These are phyloP conservation scores for Priceomyces melissophilus DNA, from an alignment of 805 yeast species.

Conservation along the genomic window DNA sequence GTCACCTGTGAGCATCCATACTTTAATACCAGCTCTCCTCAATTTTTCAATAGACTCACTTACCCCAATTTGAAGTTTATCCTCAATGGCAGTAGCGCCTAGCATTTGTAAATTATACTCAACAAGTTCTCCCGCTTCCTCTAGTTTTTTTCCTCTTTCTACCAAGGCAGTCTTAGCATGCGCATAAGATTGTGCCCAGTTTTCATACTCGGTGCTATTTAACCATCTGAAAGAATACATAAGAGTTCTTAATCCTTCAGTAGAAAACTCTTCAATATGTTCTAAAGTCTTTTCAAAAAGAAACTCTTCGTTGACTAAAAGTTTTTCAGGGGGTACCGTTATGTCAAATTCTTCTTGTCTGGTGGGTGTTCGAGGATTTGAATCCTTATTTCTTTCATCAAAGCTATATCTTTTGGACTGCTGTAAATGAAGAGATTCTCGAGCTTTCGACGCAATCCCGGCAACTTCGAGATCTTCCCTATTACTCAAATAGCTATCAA, in stretches of 20 bases:
- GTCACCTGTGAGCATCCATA: conserved; percentile 99
- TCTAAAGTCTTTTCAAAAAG: conserved; percentile 80
- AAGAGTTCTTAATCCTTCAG: conserved; percentile 91
- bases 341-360: background rate
- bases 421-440: conserved; percentile 56
- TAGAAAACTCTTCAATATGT: conserved; percentile 90
- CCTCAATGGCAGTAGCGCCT: conserved; percentile 98
- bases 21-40: conserved; percentile 85
- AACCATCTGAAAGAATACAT: conserved; percentile 79
- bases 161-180: conserved; percentile 74
- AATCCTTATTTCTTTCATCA: conserved; percentile 11
- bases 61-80: conserved; percentile 94
- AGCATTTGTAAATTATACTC: conserved; percentile 67
- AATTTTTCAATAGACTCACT: conserved; percentile 90
- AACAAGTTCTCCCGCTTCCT: conserved; percentile 64
- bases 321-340: conserved; percentile 43
- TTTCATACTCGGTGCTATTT: conserved; percentile 50
- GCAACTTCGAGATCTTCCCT: conserved; percentile 51
- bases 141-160: conserved; percentile 65
- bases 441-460: conserved; percentile 49
- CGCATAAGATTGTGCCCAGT: conserved; percentile 66
- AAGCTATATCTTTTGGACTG: conserved; percentile 55
- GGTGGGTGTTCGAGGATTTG: conserved; percentile 8
- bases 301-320: conserved; percentile 69
- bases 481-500: conserved; percentile 48